A percentile compares a stretch with the other conserved stretches of the same genome.
Evolutionary conservation across 805 yeast genomes (phyloP).

Genomic region (Nakazawaea siamensis): DNA sequence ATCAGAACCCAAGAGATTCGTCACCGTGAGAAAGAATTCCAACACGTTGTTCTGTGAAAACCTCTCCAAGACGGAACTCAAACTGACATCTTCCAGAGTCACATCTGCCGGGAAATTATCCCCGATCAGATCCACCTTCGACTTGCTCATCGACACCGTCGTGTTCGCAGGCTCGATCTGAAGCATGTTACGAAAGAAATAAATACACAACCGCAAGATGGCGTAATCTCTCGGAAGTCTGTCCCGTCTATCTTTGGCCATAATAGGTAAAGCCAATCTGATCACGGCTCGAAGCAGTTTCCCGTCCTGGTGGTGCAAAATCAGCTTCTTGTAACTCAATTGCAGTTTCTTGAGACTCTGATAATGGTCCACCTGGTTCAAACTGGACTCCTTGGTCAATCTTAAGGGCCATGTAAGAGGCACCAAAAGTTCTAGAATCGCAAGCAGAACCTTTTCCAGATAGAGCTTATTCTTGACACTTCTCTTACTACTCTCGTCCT

Average conservation of each 20-base stretch:
- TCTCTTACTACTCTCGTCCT: conserved; percentile 26
- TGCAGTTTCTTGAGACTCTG: conserved; percentile 62
- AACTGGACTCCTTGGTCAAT: conserved; percentile 44
- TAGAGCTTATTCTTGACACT: conserved; percentile 25
- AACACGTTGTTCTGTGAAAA: conserved; percentile 70
- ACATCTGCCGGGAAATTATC: conserved; percentile 50
- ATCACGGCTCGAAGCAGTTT: conserved; percentile 60
- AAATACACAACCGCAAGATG: conserved; percentile 61
- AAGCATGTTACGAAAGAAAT: conserved; percentile 70
- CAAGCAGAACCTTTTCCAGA: conserved; percentile 56
- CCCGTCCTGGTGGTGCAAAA: conserved; percentile 53
- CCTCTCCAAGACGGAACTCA: conserved; percentile 45
- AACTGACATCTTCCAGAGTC: conserved; percentile 57
- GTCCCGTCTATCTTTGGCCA: conserved; percentile 40
- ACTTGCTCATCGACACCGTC: conserved; percentile 35
- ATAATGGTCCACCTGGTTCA: conserved; percentile 48
- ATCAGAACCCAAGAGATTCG: conserved; percentile 56
- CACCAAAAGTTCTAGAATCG: conserved; percentile 73
- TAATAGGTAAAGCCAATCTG: conserved; percentile 56
- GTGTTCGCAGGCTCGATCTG: conserved; percentile 65
- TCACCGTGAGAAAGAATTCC: conserved; percentile 60
- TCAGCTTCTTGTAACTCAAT: conserved; percentile 57
- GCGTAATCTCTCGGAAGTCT: conserved; percentile 67
- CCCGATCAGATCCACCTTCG: conserved; percentile 22
- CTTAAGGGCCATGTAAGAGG: conserved; percentile 82